These are phyloP conservation scores for Ilex asprella DNA, from an alignment of 257 asterid species.

Conservation along the genomic window DNA sequence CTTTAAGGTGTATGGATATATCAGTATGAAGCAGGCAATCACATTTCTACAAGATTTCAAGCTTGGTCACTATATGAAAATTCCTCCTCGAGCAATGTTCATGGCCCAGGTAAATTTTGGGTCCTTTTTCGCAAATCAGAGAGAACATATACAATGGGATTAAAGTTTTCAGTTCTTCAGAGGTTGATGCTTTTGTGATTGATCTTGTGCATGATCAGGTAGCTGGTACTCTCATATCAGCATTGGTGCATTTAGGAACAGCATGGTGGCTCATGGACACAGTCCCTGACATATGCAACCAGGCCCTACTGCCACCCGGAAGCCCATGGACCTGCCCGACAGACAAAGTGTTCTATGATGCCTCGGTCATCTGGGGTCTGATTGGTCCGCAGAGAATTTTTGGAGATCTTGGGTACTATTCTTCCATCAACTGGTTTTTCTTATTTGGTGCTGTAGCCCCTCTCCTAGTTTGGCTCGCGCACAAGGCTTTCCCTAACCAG, in stretches of 20 bases:
- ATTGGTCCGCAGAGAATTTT: conserved; percentile 73
- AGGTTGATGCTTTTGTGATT: no score
- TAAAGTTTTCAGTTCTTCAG: conserved; percentile 1
- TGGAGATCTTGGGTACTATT: conserved; percentile 70
- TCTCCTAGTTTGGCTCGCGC: conserved; percentile 52
- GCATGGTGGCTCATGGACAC: conserved; percentile 97
- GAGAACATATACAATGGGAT: no score
- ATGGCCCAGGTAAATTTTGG: conserved; percentile 73
- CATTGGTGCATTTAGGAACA: conserved; percentile 68
- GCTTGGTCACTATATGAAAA: conserved; percentile 97
- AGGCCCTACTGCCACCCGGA: conserved; percentile 49
- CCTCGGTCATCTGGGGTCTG: conserved; percentile 84
- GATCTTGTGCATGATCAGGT: conserved; percentile 34
- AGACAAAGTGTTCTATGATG: conserved; percentile 82
- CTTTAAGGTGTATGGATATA: conserved; percentile 88
- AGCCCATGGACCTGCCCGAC: conserved; percentile 94
- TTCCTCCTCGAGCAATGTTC: conserved; percentile 93
- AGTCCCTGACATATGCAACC: conserved; percentile 71
- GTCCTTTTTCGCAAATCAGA: not conserved
- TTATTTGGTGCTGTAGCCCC: conserved; percentile 70
- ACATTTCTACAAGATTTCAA: conserved; percentile 83
- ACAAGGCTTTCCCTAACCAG: conserved; percentile 53
- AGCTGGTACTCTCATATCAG: conserved; percentile 69
- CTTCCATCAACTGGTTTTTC: conserved; percentile 69
- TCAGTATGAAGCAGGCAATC: conserved; percentile 89